Base-by-base conservation (phyloP, 768 basidiomycete genomes). In the Multifurca ochricompacta region DNA sequence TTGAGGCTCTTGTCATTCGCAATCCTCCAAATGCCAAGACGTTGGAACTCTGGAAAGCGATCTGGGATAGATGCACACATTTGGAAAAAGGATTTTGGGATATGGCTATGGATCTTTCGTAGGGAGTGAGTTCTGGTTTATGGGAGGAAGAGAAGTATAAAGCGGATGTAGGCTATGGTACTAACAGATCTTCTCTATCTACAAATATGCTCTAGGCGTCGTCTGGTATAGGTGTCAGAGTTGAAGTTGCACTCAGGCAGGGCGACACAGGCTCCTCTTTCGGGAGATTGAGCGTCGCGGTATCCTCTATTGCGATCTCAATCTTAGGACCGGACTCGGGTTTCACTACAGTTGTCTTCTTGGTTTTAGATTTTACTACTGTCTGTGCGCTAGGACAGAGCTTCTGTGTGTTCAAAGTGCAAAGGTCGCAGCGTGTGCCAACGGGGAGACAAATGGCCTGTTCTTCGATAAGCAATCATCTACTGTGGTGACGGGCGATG, bases 21-120 rank as follows among this genome's bases (percentile, higher is more conserved):
- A 81, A 87, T 54, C 82, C 87, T 2, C 86, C 90, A 0, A 86
- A 84, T 0, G 65, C 71, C 0, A 62, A 55, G 14, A 74, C 82
- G 31, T 73, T 89, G 27, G 72, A 71, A 3, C 84, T 87, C 63
- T 87, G 91, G 79, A 69, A 72, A 45, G 63, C 69, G 16, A 78
- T 91, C 2, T 95, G 91, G 87, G 75, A 79, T 63, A 78, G 77
- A 50, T 90, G 88, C 63, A 82, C 87, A 0, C 67, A 70, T 42
- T 71, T 96, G 42, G 93, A 97, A 70, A 85, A 80, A 60, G 80
- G 76, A 0, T 95, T 95, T 66, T 97, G 93, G 93, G 87, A 94
- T 42, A 81, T 81, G 73, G 79, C 79, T 4, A 60, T 61, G 58
- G n/a, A 58, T 8, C 23, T 49, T 10, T 61, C 59, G n/a, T 62